Evolutionary conservation across 2,329 filamentous ascomycete genomes (phyloP).

Genomic region (Aspergillus pseudoviridinutans): DNA sequence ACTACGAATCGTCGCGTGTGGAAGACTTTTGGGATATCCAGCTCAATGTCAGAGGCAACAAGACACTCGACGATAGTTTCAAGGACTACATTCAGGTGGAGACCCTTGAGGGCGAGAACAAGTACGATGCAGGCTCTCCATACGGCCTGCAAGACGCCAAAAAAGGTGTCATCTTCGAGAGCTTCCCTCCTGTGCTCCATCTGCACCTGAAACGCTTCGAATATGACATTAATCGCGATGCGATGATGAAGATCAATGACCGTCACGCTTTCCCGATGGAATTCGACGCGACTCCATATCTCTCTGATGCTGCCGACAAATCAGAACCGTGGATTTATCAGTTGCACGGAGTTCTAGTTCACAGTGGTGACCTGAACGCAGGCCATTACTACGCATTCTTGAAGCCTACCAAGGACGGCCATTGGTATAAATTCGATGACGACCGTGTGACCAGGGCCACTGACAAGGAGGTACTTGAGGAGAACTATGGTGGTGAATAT

Average conservation of each 20-base stretch:
- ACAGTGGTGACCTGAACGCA: conserved; percentile 93
- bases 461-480: conserved; percentile 84
- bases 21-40: conserved; percentile 99
- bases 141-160: conserved; percentile 92
- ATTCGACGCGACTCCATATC: conserved; percentile 69
- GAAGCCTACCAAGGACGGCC: conserved; percentile 86
- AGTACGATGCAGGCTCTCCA: conserved; percentile 88
- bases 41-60: conserved; percentile 91
- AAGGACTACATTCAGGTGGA: conserved; percentile 95
- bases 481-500: conserved; percentile 94
- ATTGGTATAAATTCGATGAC: conserved; percentile 97
- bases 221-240: conserved; percentile 92
- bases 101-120: conserved; percentile 96
- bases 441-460: conserved; percentile 95
- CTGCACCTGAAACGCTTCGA: conserved; percentile 96
- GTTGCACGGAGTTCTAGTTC: conserved; percentile 89
- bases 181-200: conserved; percentile 89
- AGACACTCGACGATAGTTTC: conserved; percentile 89
- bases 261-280: conserved; percentile 48
- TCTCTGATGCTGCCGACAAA: conserved; percentile 78
- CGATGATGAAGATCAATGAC: conserved; percentile 89
- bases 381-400: conserved; percentile 98
- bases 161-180: conserved; percentile 96
- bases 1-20: conserved; percentile 90
- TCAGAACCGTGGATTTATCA: conserved; percentile 90